Evolutionary conservation across 2,329 filamentous ascomycete genomes (phyloP).

Genomic region (Cladosporium sp.): DNA sequence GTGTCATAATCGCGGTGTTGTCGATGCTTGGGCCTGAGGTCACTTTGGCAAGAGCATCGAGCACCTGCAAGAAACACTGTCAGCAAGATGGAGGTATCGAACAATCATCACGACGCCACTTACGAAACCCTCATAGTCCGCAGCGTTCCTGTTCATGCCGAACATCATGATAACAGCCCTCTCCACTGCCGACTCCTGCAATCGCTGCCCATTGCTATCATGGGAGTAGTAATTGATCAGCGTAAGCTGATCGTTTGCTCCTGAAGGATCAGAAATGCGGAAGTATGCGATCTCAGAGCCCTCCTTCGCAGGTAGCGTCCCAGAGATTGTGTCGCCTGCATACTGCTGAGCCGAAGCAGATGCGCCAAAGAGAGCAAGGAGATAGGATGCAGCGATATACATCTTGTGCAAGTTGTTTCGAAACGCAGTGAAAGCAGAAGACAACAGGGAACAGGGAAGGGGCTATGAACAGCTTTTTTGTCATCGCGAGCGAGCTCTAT

Average conservation of each 20-base stretch:
- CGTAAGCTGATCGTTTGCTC: conserved; percentile 25
- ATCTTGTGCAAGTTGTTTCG: too few relatives aligned
- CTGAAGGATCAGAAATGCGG: conserved; percentile 27
- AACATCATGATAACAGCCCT: conserved; percentile 30
- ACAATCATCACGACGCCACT: neutral
- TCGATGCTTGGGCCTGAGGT: conserved; percentile 22
- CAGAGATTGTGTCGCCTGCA: conserved; percentile 21
- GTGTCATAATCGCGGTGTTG: conserved; percentile 28
- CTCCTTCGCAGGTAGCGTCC: conserved; percentile 16
- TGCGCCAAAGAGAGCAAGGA: neutral
- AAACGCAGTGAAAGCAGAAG: too few relatives aligned
- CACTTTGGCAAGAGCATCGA: conserved; percentile 26
- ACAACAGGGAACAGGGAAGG: too few relatives aligned
- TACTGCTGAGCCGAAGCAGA: conserved; percentile 22
- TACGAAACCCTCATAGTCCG: conserved; percentile 22
- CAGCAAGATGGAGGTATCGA: neutral
- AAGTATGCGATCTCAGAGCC: conserved; percentile 28
- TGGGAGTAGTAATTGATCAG: conserved; percentile 30
- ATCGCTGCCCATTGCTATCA: conserved; percentile 18
- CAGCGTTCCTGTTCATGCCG: conserved; percentile 26
- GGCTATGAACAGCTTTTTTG: too few relatives aligned
- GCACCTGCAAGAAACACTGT: conserved; percentile 17
- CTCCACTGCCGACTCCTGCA: conserved; percentile 22
- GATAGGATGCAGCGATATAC: neutral
- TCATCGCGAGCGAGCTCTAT: too few relatives aligned